These are phyloP conservation scores for Vachellia pachyceras DNA, from an alignment of 306 rosid genomes.

Conservation along the genomic window DNA sequence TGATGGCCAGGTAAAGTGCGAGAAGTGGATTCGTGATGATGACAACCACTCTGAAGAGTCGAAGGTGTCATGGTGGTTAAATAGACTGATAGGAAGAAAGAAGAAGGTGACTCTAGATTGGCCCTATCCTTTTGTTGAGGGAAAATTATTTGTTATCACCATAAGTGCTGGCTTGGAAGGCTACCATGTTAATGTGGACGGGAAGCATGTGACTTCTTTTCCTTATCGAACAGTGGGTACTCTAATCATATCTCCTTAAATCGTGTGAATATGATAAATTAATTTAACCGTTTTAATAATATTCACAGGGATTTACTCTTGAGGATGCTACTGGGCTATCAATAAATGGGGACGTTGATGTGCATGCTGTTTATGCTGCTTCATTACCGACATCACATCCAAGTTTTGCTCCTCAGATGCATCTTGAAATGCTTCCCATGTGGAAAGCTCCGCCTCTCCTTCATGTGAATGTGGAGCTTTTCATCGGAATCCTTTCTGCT, in stretches of 20 bases:
- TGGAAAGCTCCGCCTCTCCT: constrained; percentile 82
- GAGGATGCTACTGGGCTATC: constrained; percentile 95
- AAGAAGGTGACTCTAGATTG: constrained; percentile 78
- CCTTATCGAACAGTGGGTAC: constrained; percentile 89
- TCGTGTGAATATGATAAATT: neutral
- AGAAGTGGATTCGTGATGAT: constrained; percentile 94
- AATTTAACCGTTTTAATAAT: constrained; percentile 4
- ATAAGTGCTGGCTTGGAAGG: constrained; percentile 95
- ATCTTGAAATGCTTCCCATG: constrained; percentile 71
- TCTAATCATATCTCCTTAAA: constrained; percentile 26
- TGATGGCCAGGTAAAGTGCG: constrained; percentile 94
- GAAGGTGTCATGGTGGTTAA: constrained; percentile 90
- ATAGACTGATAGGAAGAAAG: constrained; percentile 81
- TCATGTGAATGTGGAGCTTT: constrained; percentile 60
- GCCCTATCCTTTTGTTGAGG: constrained; percentile 96
- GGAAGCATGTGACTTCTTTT: constrained; percentile 87
- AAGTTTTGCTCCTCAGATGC: constrained; percentile 85
- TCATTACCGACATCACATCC: constrained; percentile 91
- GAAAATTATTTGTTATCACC: constrained; percentile 83
- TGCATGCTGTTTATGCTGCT: constrained; percentile 81
- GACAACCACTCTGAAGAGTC: constrained; percentile 77
- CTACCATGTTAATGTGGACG: constrained; percentile 88
- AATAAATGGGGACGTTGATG: constrained; percentile 84
- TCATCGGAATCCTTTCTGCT: constrained; percentile 92
- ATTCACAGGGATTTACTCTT: constrained; percentile 88